A percentile compares a stretch with the other conserved stretches of the same genome.
These are phyloP conservation scores for Mallotus japonicus DNA, from an alignment of 441 rosid genomes.

Conservation along the genomic window DNA sequence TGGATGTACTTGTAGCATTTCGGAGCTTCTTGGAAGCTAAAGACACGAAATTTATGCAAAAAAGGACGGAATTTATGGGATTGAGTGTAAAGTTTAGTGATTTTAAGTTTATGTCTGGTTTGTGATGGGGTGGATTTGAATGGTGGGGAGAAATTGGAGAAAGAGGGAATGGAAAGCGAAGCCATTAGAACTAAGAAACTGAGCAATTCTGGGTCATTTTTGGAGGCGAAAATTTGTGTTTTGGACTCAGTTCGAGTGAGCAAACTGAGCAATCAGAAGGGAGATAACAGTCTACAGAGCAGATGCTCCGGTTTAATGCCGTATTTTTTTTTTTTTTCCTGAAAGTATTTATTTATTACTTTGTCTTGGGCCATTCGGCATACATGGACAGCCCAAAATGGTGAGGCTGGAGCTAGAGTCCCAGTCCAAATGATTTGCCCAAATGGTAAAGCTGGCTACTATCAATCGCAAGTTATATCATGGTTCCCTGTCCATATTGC, in stretches of 20 bases:
- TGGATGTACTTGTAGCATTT: constrained; percentile 23
- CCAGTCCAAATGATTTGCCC: too few species aligned
- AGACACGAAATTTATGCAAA: constrained; percentile 27
- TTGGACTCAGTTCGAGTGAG: not conserved
- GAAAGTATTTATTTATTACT: not conserved
- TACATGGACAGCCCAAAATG: too few species aligned
- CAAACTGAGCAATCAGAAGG: constrained; percentile 5
- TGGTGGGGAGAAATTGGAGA: constrained; percentile 39
- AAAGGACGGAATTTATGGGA: constrained; percentile 17
- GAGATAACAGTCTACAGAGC: not conserved
- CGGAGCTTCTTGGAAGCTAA: constrained; percentile 30
- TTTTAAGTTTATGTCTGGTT: constrained; percentile 34
- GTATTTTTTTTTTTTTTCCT: not conserved
- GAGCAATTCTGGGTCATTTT: constrained; percentile 15
- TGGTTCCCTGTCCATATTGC: too few species aligned
- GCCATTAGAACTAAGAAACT: constrained; percentile 41
- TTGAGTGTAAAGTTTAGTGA: constrained; percentile 24
- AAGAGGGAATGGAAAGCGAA: constrained; percentile 41
- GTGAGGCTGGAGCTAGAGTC: too few species aligned
- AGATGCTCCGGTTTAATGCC: not conserved
- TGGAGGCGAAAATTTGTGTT: not conserved
- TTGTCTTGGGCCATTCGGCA: too few species aligned
- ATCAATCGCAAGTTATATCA: too few species aligned
- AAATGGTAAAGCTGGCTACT: too few species aligned
- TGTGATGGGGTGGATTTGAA: constrained; percentile 26